A percentile compares a stretch with the other conserved stretches of the same genome.
Conservation (phyloP, 352 stramenopile species). For the Pseudoperonospora humuli region DNA sequence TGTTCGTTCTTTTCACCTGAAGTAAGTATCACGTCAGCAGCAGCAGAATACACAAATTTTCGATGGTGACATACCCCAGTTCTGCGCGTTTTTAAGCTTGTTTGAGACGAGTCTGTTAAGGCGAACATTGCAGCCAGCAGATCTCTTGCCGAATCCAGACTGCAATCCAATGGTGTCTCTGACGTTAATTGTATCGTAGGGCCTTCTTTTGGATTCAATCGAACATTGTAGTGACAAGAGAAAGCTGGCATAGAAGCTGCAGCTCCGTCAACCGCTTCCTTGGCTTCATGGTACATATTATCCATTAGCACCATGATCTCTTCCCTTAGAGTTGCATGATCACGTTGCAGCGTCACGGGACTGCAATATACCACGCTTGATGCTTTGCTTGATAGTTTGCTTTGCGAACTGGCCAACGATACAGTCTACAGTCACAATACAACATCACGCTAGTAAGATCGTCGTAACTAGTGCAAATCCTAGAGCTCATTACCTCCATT, state of each 20-base stretch:
- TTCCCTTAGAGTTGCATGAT: constrained; percentile 11
- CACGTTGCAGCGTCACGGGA: not conserved
- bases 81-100: constrained; percentile 13
- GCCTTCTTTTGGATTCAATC: constrained; percentile 11
- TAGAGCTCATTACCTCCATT: no score
- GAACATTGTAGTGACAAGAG: constrained; percentile 18
- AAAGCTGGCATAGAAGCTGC: constrained; percentile 15
- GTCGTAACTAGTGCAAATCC: no score
- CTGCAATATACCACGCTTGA: constrained; percentile 1
- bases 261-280: constrained; percentile 17
- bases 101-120: constrained; percentile 5
- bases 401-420: constrained; percentile 11
- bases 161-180: constrained; percentile 22
- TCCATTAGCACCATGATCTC: constrained; percentile 21
- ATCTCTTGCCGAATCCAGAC: constrained; percentile 13
- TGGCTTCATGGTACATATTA: constrained; percentile 24
- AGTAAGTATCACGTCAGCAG: no score
- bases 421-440: constrained; percentile 18
- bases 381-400: constrained; percentile 2
- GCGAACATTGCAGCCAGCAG: constrained; percentile 16
- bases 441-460: no score
- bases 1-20: constrained; percentile 14
- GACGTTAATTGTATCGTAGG: constrained; percentile 18
- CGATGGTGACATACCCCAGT: constrained; percentile 10
- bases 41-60: no score